Evolutionary conservation across 352 stramenopile genomes (phyloP).

Genomic region (Globisporangium recalcitrans): DNA sequence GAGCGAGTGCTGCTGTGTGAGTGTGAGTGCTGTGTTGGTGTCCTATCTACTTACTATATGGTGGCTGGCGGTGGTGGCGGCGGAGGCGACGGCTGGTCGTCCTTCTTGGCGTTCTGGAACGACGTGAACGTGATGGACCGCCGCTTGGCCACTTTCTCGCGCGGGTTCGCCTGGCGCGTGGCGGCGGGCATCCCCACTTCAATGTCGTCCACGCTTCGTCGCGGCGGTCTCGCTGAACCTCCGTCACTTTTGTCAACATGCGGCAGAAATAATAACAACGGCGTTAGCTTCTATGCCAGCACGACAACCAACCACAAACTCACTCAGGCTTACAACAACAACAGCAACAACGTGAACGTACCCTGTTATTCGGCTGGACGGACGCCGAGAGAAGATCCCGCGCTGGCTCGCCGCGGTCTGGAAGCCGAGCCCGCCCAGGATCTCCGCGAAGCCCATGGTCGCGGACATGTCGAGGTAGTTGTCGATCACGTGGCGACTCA

Average conservation of each 20-base stretch:
- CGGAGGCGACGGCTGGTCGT: constrained; percentile 7
- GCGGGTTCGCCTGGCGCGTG: constrained; percentile 39
- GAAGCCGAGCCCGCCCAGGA: constrained; percentile 57
- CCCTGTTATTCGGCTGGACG: constrained; percentile 33
- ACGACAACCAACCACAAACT: background rate
- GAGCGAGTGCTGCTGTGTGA: background rate
- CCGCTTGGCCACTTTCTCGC: constrained; percentile 47
- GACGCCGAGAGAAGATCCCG: constrained; percentile 48
- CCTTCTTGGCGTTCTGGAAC: constrained; percentile 34
- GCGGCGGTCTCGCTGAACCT: constrained; percentile 14
- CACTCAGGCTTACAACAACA: background rate
- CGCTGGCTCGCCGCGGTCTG: constrained; percentile 36
- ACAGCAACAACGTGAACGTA: constrained; percentile 8
- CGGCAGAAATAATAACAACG: background rate
- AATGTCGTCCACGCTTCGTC: constrained; percentile 71
- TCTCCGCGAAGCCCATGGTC: constrained; percentile 63
- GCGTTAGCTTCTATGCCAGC: background rate
- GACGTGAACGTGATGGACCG: constrained; percentile 76
- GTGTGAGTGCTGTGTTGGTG: background rate
- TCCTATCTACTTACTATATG: constrained; percentile 6
- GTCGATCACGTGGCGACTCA: constrained; percentile 75
- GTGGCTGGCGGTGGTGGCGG: background rate
- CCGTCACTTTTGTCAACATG: constrained; percentile 12
- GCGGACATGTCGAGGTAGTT: constrained; percentile 85
- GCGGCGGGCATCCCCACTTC: constrained; percentile 61